A percentile compares a stretch with the other conserved stretches of the same genome.
Evolutionary conservation across 768 basidiomycete species (phyloP).

Genomic region (Trametes cingulata): DNA sequence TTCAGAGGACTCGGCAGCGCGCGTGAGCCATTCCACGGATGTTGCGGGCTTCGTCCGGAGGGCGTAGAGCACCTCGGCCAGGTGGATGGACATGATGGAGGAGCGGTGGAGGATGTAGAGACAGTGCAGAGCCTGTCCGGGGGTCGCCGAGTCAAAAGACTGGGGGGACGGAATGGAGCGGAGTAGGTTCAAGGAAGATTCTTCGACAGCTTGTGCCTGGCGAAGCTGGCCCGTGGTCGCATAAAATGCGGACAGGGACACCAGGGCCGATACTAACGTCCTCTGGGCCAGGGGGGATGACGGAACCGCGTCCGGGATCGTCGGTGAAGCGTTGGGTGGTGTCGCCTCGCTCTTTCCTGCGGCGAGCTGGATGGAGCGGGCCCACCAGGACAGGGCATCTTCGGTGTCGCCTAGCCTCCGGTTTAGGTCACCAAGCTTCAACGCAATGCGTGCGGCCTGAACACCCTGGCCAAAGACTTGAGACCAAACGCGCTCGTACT

Average conservation of each 20-base stretch:
- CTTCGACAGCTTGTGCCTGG: constrained; percentile 58
- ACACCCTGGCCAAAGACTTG: constrained; percentile 40
- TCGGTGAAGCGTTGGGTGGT: constrained; percentile 18
- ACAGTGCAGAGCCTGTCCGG: constrained; percentile 62
- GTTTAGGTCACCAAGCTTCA: constrained; percentile 69
- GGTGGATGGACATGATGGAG: constrained; percentile 70
- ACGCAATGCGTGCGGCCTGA: constrained; percentile 55
- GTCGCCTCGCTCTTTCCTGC: constrained; percentile 33
- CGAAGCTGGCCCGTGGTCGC: constrained; percentile 57
- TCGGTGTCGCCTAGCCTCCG: constrained; percentile 51
- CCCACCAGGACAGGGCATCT: constrained; percentile 71
- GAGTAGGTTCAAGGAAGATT: constrained; percentile 54
- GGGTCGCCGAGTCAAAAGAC: constrained; percentile 44
- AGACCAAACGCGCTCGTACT: constrained; percentile 62
- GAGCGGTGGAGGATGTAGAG: constrained; percentile 72
- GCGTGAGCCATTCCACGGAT: constrained; percentile 56
- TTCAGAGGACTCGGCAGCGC: constrained; percentile 69
- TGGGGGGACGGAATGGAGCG: constrained; percentile 53
- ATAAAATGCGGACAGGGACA: constrained; percentile 73
- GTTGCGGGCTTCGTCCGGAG: constrained; percentile 40
- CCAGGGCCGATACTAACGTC: constrained; percentile 56
- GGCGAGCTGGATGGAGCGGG: constrained; percentile 51
- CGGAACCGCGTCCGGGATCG: constrained; percentile 44
- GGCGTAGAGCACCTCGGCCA: constrained; percentile 70
- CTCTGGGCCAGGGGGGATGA: constrained; percentile 65